Evolutionary conservation across 176 grass and related monocot genomes (phyloP).

Genomic region (Neostapfia colusana): DNA sequence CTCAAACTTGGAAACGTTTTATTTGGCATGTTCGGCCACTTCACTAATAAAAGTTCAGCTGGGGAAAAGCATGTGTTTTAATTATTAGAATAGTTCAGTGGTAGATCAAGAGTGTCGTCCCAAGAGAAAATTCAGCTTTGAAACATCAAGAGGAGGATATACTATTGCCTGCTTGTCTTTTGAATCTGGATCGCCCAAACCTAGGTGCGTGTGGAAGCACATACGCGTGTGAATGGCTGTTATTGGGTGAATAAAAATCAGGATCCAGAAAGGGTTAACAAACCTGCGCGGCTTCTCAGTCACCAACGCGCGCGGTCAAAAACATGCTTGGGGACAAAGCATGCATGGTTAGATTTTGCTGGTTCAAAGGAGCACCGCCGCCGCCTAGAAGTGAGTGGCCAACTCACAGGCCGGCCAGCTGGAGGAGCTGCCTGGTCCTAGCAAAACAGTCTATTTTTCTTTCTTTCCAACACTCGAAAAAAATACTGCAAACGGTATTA

Average conservation of each 20-base stretch:
- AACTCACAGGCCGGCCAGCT: constrained; percentile 47
- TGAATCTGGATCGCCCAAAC: constrained; percentile 42
- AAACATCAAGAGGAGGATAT: constrained; percentile 25
- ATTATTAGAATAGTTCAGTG: constrained; percentile 14
- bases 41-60: neutral
- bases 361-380: constrained; percentile 47
- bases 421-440: constrained; percentile 31
- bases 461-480: neutral
- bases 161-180: constrained; percentile 35
- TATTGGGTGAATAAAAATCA: constrained; percentile 42
- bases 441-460: constrained; percentile 14
- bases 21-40: neutral
- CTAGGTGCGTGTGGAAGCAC: neutral
- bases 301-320: constrained; percentile 73
- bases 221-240: constrained; percentile 7
- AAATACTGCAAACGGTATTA: neutral
- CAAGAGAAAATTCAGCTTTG: neutral
- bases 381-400: constrained; percentile 53
- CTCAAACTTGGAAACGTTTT: constrained; percentile 12
- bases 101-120: neutral
- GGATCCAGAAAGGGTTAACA: constrained; percentile 37
- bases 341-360: constrained; percentile 50
- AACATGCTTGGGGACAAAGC: constrained; percentile 57
- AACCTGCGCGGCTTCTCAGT: constrained; percentile 47
- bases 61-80: neutral